Conservation (phyloP, 2,329 filamentous ascomycete genomes). For the Pyricularia sp. region DNA sequence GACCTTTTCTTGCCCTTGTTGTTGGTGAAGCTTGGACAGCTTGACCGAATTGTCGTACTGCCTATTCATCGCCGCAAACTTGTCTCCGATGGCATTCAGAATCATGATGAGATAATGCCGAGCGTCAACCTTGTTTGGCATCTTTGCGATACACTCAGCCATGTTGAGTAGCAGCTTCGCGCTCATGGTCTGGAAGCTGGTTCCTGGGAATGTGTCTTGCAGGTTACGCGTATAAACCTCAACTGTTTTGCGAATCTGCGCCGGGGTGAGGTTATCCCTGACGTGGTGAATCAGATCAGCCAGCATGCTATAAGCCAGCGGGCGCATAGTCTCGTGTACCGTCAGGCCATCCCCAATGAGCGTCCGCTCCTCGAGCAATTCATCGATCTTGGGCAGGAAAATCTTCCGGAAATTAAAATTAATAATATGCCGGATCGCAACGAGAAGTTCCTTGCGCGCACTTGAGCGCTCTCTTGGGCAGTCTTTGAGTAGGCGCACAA, state of each 20-base stretch:
- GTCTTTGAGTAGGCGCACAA: conserved; percentile 82
- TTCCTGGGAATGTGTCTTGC: conserved; percentile 90
- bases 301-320: conserved; percentile 94
- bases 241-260: conserved; percentile 90
- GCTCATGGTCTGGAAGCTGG: conserved; percentile 99
- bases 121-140: conserved; percentile 86
- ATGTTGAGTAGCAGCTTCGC: conserved; percentile 94
- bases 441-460: conserved; percentile 84
- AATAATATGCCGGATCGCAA: conserved; percentile 95
- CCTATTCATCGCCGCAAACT: conserved; percentile 95
- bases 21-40: conserved; percentile 63
- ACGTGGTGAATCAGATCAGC: conserved; percentile 97
- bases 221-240: conserved; percentile 95
- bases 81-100: conserved; percentile 92
- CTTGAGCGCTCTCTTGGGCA: conserved; percentile 90
- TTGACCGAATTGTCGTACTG: conserved; percentile 94
- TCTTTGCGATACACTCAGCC: conserved; percentile 92
- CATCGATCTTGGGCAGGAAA: conserved; percentile 87
- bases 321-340: conserved; percentile 91
- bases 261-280: conserved; percentile 70
- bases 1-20: conserved; percentile 48
- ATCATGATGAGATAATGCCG: conserved; percentile 96
- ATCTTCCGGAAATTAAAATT: conserved; percentile 98
- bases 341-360: conserved; percentile 92
- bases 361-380: conserved; percentile 84